A percentile compares a stretch with the other conserved stretches of the same genome.
Evolutionary conservation across 192 early-diverging fungal genomes (phyloP).

Genomic region (Mortierella hygrophila): DNA sequence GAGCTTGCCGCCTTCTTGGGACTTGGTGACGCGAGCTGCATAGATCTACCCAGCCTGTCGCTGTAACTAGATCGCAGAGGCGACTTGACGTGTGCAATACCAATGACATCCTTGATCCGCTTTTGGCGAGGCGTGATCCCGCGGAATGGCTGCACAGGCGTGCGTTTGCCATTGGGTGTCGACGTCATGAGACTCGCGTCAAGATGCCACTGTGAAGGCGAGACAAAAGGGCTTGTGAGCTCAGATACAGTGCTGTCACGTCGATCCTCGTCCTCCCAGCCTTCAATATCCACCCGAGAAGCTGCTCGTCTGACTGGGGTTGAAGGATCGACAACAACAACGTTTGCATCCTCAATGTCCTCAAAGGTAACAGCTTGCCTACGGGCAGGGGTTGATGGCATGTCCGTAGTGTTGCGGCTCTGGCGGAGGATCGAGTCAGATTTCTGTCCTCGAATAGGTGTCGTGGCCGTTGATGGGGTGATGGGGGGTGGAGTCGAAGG

Average conservation of each 20-base stretch:
- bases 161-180: slow-evolving; percentile 20
- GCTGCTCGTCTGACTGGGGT: slow-evolving; percentile 26
- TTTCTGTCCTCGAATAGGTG: neutral
- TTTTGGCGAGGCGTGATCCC: slow-evolving; percentile 17
- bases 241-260: slow-evolving; percentile 9
- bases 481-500: neutral
- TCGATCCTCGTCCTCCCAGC: slow-evolving; percentile 46
- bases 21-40: slow-evolving; percentile 9
- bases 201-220: slow-evolving; percentile 31
- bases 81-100: neutral
- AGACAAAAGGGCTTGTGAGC: slow-evolving; percentile 25
- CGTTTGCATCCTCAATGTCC: slow-evolving; percentile 27
- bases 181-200: slow-evolving; percentile 15
- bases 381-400: slow-evolving; percentile 1
- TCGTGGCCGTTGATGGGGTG: neutral
- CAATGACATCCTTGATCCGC: slow-evolving; percentile 28
- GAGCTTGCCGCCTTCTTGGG: slow-evolving; percentile 11
- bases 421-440: neutral
- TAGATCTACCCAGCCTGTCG: neutral
- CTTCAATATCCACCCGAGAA: slow-evolving; percentile 30
- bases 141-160: neutral
- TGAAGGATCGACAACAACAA: slow-evolving; percentile 26
- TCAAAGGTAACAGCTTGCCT: slow-evolving; percentile 20
- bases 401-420: neutral
- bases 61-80: neutral